Percentiles rank a stretch among this genome's conserved stretches.
Evolutionary conservation across 768 basidiomycete genomes (phyloP).

Genomic region (Trametes villosa): DNA sequence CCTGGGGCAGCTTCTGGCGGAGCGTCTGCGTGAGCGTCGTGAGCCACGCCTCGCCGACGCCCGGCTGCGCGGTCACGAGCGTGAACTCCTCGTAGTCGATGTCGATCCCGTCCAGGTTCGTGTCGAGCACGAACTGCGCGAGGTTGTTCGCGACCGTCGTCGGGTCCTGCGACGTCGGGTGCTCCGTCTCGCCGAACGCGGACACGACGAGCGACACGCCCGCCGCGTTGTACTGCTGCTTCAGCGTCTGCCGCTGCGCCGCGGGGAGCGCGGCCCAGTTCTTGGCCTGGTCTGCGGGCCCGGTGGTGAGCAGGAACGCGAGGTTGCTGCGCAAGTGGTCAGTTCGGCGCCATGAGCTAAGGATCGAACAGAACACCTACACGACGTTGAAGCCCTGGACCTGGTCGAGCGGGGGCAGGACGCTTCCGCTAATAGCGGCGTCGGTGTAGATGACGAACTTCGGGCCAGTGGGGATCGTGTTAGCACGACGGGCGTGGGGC

Average conservation of each 20-base stretch:
- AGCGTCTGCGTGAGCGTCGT: constrained; percentile 42
- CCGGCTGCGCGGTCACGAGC: constrained; percentile 57
- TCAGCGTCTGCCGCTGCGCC: constrained; percentile 43
- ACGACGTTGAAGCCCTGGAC: constrained; percentile 22
- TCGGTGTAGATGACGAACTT: constrained; percentile 20
- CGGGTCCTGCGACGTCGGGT: constrained; percentile 40
- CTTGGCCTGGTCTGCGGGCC: constrained; percentile 47
- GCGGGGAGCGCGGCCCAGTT: constrained; percentile 47
- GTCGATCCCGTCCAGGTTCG: constrained; percentile 57
- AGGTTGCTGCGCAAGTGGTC: constrained; percentile 41
- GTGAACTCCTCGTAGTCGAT: constrained; percentile 62
- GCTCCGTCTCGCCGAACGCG: constrained; percentile 52
- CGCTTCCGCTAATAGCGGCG: neutral
- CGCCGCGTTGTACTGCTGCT: constrained; percentile 53
- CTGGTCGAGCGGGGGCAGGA: constrained; percentile 3
- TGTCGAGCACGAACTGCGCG: constrained; percentile 50
- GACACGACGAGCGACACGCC: constrained; percentile 64
- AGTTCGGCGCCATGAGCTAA: too few relatives aligned
- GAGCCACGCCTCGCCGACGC: constrained; percentile 54
- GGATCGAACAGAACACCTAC: neutral
- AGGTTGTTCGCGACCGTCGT: constrained; percentile 49
- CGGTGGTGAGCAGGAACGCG: constrained; percentile 46
- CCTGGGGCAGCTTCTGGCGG: constrained; percentile 38
- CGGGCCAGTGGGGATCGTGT: neutral
- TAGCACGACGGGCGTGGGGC: neutral